Conservation (phyloP, 2,329 filamentous ascomycete species). For the Pyricularia sp. region DNA sequence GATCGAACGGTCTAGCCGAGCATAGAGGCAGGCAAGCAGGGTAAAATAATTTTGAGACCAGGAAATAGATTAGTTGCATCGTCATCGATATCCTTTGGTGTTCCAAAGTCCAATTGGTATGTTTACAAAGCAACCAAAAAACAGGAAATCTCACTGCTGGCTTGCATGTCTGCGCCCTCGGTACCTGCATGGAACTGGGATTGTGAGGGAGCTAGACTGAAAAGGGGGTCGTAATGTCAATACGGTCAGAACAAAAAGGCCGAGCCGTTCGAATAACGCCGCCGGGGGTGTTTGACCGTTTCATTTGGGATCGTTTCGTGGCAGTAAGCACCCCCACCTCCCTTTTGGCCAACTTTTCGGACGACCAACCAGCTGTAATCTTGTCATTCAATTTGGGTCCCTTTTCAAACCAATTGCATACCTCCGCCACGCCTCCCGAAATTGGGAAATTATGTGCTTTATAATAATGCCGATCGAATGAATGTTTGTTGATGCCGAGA, state of each 20-base stretch:
- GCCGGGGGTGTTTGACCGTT: background rate
- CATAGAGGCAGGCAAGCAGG: background rate
- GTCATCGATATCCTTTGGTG: slow-evolving; percentile 11
- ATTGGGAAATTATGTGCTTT: background rate
- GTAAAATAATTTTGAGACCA: background rate
- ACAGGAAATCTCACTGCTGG: background rate
- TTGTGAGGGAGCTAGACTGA: background rate
- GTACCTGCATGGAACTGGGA: background rate
- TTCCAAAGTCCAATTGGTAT: background rate
- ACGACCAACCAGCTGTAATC: background rate
- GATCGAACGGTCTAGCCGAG: background rate
- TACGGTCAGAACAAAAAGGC: background rate
- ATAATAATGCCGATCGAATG: background rate
- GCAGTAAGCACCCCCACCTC: background rate
- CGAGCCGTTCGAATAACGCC: background rate
- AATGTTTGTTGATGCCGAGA: background rate
- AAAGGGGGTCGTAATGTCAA: background rate
- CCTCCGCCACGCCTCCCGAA: background rate
- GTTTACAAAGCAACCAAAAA: background rate
- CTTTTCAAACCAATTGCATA: background rate
- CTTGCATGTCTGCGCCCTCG: background rate
- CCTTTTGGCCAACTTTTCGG: background rate
- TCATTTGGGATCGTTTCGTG: background rate
- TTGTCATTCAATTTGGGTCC: background rate
- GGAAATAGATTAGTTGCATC: slow-evolving; percentile 12